Evolutionary conservation across 768 basidiomycete species (phyloP).

Genomic region (Nidularia sp.): DNA sequence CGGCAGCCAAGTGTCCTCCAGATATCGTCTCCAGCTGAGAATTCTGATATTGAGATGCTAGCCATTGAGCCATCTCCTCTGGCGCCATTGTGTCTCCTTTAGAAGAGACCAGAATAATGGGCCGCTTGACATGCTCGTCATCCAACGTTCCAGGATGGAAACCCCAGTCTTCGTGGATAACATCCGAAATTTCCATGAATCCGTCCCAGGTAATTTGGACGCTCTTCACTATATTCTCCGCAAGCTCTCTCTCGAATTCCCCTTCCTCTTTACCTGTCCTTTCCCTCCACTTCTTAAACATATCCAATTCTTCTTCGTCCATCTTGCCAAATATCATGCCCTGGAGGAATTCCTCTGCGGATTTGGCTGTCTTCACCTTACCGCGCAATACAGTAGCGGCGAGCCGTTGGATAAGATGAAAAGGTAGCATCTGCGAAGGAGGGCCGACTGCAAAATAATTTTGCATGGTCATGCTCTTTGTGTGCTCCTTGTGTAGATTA

Average conservation of each 20-base stretch:
- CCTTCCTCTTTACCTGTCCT: slow-evolving; percentile 34
- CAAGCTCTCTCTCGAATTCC: slow-evolving; percentile 36
- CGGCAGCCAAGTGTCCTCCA: slow-evolving; percentile 46
- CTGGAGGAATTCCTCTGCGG: slow-evolving; percentile 38
- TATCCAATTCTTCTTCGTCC: slow-evolving; percentile 31
- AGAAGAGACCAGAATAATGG: slow-evolving; percentile 41
- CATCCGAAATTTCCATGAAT: slow-evolving; percentile 34
- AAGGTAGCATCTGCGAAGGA: slow-evolving; percentile 34
- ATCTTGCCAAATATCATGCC: slow-evolving; percentile 27
- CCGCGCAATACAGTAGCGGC: slow-evolving; percentile 21
- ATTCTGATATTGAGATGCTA: slow-evolving; percentile 44
- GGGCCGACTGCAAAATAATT: slow-evolving; percentile 47
- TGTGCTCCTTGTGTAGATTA: slow-evolving; percentile 39
- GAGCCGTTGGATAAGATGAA: slow-evolving; percentile 28
- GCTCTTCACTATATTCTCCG: slow-evolving; percentile 39
- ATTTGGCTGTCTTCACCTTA: slow-evolving; percentile 31
- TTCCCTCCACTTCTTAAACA: slow-evolving; percentile 38
- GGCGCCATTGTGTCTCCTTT: slow-evolving; percentile 37
- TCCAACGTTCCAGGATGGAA: slow-evolving; percentile 38
- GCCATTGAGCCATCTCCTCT: slow-evolving; percentile 39
- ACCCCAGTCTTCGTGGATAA: slow-evolving; percentile 51
- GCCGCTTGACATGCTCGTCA: slow-evolving; percentile 37
- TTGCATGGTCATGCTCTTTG: slow-evolving; percentile 38
- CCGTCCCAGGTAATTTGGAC: slow-evolving; percentile 49
- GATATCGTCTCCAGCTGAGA: slow-evolving; percentile 31